Evolutionary conservation across 345 rosid species (phyloP), one percentile per base, ranked within the genome.

Genomic region (Murraya koenigii): DNA sequence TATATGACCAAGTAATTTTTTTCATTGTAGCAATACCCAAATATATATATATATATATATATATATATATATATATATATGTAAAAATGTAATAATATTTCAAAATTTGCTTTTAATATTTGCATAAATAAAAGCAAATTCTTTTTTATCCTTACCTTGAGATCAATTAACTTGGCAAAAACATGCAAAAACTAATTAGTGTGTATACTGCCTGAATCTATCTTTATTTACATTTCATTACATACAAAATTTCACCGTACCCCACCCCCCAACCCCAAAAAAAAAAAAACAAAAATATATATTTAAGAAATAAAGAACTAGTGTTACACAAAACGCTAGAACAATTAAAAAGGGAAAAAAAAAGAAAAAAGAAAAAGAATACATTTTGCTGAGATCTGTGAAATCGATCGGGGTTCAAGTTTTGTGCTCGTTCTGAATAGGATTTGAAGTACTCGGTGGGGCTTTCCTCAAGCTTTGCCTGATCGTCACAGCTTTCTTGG

Each of bases 371-470:
- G 10, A 10, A 41, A 41, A 41, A 0, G 17, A 44, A 44, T 11
- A 3, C 5, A 44, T 14, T 7, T 62, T 33, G 67, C 13, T 66
- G 60, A 66, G 49, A 78, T 66, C 47, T 5, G 25, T 1, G n/a
- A 69, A 47, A 23, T 54, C 22, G 38, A 54, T 35, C 23, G 56
- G 56, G 56, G 10, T 6, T 23, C 56, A 36, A 15, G 56, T 41
- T 25, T 35, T 65, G 2, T 78, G 85, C 83, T 76, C 13, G 82
- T 90, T 90, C 81, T 87, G 93, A 11, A 84, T 87, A 32, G 90
- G 93, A 80, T 90, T 90, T 9, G 90, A 82, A 23, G 76, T 78
- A 64, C 90, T 88, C 4, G 87, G 81, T 1, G 91, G 91, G 11
- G 85, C 88, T 83, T 71, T 87, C 80, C 93, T 88, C 39, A 90